Conservation (phyloP, 164 flowering plant genomes). For the Vitis cinerea region DNA sequence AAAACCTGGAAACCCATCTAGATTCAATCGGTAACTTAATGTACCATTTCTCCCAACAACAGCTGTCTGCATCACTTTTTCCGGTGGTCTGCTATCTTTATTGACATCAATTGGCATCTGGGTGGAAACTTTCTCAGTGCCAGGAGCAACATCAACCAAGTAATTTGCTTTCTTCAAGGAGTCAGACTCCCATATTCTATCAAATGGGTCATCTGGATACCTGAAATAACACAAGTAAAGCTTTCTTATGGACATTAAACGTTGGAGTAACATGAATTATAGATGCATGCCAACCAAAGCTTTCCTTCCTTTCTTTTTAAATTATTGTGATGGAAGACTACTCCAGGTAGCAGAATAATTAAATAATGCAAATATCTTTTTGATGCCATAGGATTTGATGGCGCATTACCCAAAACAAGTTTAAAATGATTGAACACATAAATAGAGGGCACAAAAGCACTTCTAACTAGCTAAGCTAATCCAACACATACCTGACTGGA, state of each 20-base stretch:
- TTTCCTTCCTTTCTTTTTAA: not conserved
- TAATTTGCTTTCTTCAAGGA: constrained; percentile 81
- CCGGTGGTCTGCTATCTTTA: constrained; percentile 72
- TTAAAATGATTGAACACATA: not conserved
- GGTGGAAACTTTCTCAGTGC: constrained; percentile 82
- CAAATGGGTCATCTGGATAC: constrained; percentile 98
- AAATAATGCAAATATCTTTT: not conserved
- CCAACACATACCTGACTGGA: constrained; percentile 67
- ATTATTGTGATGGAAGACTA: not conserved
- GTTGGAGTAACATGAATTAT: not conserved
- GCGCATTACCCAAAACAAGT: not conserved
- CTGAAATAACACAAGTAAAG: constrained; percentile 37
- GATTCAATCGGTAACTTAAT: constrained; percentile 81
- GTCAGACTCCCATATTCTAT: constrained; percentile 94
- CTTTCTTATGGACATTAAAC: not conserved
- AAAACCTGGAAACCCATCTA: constrained; percentile 90
- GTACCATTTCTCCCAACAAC: constrained; percentile 90
- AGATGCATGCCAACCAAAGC: not conserved
- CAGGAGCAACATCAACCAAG: constrained; percentile 93
- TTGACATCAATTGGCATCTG: constrained; percentile 51
- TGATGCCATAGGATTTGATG: not conserved
- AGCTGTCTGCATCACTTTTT: constrained; percentile 98
- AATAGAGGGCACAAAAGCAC: not conserved
- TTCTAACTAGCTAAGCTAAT: not conserved
- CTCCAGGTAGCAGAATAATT: not conserved